phyloP scores from a whole-genome alignment of 257 asterid genomes.

The Solanum paucissectum region DNA sequence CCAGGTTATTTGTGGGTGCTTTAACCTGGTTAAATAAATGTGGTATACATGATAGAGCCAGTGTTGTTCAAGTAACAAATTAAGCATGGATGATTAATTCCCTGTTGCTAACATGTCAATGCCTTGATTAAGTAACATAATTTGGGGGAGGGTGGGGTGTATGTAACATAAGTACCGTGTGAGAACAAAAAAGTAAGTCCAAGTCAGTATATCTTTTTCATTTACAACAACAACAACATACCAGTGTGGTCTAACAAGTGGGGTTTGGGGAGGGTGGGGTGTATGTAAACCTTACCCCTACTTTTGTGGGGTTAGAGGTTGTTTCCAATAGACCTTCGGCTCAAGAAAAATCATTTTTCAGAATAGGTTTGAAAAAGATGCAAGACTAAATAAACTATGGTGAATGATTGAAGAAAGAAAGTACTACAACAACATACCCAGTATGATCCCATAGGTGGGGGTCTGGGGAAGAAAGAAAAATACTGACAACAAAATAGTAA shows the following conservation, averaged over 20 bases:
- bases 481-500: neutral
- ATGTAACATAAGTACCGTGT: neutral
- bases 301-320: neutral
- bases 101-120: neutral
- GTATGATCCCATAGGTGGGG: neutral
- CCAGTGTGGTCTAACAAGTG: neutral
- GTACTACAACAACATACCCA: neutral
- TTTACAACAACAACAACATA: neutral
- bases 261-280: neutral
- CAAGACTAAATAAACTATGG: neutral
- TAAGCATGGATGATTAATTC: neutral
- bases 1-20: neutral
- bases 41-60: neutral
- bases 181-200: neutral
- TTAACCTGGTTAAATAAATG: neutral
- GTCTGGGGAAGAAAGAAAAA: neutral
- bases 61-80: neutral
- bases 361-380: neutral
- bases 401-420: neutral
- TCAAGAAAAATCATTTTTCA: neutral
- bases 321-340: neutral
- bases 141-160: neutral
- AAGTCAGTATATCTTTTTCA: neutral
- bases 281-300: neutral
- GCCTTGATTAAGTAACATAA: neutral